Conservation (phyloP, 495 filamentous ascomycete species). For the Penicillium lividum region DNA sequence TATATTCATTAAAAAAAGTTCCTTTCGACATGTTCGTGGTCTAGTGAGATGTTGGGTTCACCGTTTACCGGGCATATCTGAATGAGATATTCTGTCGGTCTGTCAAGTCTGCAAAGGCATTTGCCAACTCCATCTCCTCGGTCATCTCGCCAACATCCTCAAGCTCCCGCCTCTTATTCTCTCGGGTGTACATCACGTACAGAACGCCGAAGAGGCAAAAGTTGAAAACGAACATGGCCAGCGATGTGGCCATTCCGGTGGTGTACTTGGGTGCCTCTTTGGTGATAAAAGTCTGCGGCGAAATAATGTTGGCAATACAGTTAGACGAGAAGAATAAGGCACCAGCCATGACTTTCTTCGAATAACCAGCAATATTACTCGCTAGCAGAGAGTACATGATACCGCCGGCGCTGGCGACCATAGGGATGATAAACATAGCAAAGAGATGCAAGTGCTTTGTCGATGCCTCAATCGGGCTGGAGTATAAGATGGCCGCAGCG, state of each 20-base stretch:
- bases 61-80: not conserved
- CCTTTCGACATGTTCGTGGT: too few species aligned
- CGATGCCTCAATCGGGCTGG: not conserved
- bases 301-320: constrained; percentile 54
- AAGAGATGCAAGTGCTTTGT: constrained; percentile 11
- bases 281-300: constrained; percentile 13
- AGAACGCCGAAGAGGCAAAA: constrained; percentile 11
- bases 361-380: constrained; percentile 62
- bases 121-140: constrained; percentile 15
- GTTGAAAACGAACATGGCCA: constrained; percentile 10
- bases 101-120: constrained; percentile 16
- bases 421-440: constrained; percentile 11
- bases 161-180: constrained; percentile 8
- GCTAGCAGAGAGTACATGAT: constrained; percentile 45
- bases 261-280: constrained; percentile 8
- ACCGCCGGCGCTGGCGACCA: constrained; percentile 1
- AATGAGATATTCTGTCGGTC: constrained; percentile 13
- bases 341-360: constrained; percentile 65
- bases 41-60: too few species aligned
- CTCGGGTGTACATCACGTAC: constrained; percentile 9
- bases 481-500: constrained; percentile 14
- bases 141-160: constrained; percentile 2
- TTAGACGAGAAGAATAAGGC: constrained; percentile 62
- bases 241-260: constrained; percentile 4
- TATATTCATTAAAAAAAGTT: not conserved